phyloP scores from a whole-genome alignment of 768 basidiomycete genomes.

The Hemileccinum rubropunctum region DNA sequence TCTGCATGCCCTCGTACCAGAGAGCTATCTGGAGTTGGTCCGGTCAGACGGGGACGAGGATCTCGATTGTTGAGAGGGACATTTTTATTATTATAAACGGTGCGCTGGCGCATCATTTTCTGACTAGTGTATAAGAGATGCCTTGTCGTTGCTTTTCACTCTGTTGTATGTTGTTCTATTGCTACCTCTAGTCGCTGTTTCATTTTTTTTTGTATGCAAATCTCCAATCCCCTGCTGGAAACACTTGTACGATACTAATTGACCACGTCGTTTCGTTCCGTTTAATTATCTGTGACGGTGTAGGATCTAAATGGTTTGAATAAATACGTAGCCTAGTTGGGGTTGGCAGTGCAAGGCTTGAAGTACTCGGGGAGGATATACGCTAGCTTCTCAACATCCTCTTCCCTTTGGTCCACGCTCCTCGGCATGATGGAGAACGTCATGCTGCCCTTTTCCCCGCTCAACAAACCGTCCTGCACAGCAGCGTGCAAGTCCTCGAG shows the following conservation, averaged over 20 bases:
- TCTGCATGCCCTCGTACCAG: constrained; percentile 71
- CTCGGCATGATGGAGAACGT: constrained; percentile 79
- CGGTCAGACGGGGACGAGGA: constrained; percentile 33
- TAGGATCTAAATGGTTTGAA: no score
- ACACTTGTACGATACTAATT: no score
- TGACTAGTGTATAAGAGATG: neutral
- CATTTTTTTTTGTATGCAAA: neutral
- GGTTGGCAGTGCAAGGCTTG: constrained; percentile 6
- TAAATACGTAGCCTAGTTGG: no score
- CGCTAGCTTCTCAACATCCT: constrained; percentile 65
- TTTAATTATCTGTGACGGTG: no score
- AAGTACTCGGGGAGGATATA: constrained; percentile 84
- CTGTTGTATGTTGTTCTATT: constrained; percentile 16
- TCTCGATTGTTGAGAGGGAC: neutral
- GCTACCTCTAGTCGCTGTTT: neutral
- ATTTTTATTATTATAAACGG: neutral
- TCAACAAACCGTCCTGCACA: constrained; percentile 54
- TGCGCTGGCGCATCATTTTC: constrained; percentile 16
- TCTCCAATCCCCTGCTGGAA: no score
- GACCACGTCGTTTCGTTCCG: no score
- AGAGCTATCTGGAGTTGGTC: constrained; percentile 68
- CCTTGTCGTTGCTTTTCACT: constrained; percentile 6
- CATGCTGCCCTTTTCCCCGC: constrained; percentile 81
- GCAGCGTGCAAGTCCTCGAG: constrained; percentile 67
- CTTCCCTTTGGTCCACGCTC: constrained; percentile 48